These are phyloP conservation scores for Trichoderma guizhouense DNA, from an alignment of 2,329 filamentous ascomycete species.

Conservation along the genomic window DNA sequence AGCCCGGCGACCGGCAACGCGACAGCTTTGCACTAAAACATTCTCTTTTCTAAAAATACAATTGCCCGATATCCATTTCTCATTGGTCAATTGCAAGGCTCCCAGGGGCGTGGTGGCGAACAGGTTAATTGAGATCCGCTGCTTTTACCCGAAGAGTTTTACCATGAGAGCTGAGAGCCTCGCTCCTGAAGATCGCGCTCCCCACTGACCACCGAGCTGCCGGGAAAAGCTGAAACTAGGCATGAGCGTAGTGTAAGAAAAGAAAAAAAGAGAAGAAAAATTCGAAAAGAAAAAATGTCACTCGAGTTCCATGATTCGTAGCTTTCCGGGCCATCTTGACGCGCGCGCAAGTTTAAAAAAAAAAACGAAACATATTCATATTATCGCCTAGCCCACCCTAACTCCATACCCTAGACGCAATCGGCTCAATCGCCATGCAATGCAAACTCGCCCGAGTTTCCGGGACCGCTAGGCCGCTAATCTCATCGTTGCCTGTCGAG, in stretches of 20 bases:
- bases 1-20: not conserved
- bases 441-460: not conserved
- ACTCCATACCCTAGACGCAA: not conserved
- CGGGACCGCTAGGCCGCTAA: not conserved
- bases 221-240: not conserved
- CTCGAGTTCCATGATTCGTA: not conserved
- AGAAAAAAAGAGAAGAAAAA: not conserved
- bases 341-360: not conserved
- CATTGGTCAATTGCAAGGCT: conserved; percentile 7
- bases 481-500: not conserved
- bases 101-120: not conserved
- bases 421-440: conserved; percentile 4
- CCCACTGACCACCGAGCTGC: not conserved
- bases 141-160: conserved; percentile 9
- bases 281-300: not conserved
- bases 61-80: not conserved
- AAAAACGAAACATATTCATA: not conserved
- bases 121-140: conserved; percentile 1
- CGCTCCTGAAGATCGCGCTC: not conserved
- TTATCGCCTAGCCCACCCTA: not conserved
- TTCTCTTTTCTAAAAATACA: not conserved
- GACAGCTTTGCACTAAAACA: not conserved
- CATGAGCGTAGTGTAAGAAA: not conserved
- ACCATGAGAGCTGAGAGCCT: not conserved
- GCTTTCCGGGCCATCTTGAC: not conserved